Evolutionary conservation across 2,329 filamentous ascomycete species (phyloP), one percentile per base, ranked within the genome.

Genomic region (Xenosphaeropsis pyriputrescens): DNA sequence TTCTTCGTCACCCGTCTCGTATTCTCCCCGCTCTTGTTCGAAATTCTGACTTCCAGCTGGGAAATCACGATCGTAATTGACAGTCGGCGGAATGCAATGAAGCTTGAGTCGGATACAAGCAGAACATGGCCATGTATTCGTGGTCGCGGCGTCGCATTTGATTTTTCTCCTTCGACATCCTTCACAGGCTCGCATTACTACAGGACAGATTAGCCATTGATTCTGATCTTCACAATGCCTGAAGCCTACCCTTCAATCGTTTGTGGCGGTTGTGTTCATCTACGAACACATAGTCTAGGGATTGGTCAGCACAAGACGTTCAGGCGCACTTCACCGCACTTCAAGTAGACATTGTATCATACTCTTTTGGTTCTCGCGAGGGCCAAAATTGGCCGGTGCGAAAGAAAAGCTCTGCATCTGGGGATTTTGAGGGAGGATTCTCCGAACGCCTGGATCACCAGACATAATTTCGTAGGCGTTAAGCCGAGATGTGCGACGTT

Each of bases 261-360:
- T 96, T 96, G 62, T 96, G 91, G 46, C 91, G 81, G 64, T 96
- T 96, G 61, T 96, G 91, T 60, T 96, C 89, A 60, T 96, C 89
- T 41, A 96, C 91, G 56, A 96, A 96, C 51, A 96, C 91, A 82
- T 95, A 96, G 59, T 95, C 88, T 93, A 54, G 38, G 45, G 6
- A 8, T 17, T 32, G 13, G 39, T 26, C 22, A 26, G 22, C 8
- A 26, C 4, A 26, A 26, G 7, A 26, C 22, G 8, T 26, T 3
- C 12, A 11, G 22, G 22, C 22, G 22, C 22, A 6, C 8, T 6
- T 9, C 8, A 26, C 22, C 3, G 22, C 8, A 26, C 22, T 26
- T 26, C 8, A 9, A 11, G 22, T 26, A 26, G 22, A 26, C 3
- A 26, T 26, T 5, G 22, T 6, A 26, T 26, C 79, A 68, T 67